Base-by-base conservation (phyloP, 371 early-diverging fungal genomes). In the Lichtheimia ornata region DNA sequence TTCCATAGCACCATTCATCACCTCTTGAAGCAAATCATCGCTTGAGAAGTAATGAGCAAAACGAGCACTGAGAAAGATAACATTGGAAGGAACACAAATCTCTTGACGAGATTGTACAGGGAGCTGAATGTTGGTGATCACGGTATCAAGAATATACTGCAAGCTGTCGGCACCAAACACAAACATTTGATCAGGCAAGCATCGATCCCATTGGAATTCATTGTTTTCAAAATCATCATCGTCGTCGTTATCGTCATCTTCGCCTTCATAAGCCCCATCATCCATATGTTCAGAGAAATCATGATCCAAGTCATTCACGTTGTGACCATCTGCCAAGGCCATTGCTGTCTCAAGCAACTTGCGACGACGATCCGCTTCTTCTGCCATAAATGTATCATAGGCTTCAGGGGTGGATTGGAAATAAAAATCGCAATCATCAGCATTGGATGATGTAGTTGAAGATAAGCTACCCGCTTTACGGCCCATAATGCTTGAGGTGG, bases 121-220 rank as follows among this genome's bases (percentile, higher is more conserved):
- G 4, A 81, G 50, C 40, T 80, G 84, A 55, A 91, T 84, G 20
- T 84, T 70, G 27, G 77, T 82, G 50, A 94, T 83, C 5, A 90
- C 76, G 0, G 87, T 85, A 53, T 90, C 77, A 24, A 96, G 72
- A 22, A 96, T 86, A 51, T 81, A 84, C 4, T 84, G 77, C 45
- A 94, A 73, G 24, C 88, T 81, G 50, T 82, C 77, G 44, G 80
- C 79, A 25, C 87, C 84, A 72, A 96, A 92, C 18, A 95, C 97
- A 80, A 94, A 89, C 95, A 95, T 94, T 70, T 94, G 95, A 72
- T 93, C 91, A 14, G 87, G 88, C 49, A 79, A 76, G 71, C 94
- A 91, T 51, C 71, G 82, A 56, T 88, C 88, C 91, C 90, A 94
- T 28, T 88, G 78, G 76, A 93, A 93, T 51, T 82, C 81, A 25